Percentiles rank a stretch among this genome's conserved stretches.
Conservation (phyloP, 345 rosid species). For the Clarkia xantiana region DNA sequence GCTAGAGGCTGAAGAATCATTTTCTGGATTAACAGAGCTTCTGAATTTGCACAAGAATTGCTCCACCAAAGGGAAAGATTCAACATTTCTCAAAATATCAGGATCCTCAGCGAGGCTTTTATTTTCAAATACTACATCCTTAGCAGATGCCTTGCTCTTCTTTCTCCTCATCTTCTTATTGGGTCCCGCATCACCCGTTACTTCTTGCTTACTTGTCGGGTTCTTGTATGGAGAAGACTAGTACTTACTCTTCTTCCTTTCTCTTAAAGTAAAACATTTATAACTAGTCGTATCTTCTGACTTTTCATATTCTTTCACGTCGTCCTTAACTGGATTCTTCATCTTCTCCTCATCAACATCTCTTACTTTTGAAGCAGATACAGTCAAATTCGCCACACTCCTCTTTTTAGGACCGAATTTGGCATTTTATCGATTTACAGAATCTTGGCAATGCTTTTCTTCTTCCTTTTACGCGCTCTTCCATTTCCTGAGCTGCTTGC, state of each 20-base stretch:
- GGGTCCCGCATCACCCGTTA: no score
- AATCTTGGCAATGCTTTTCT: slow-evolving; percentile 83
- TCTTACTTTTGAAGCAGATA: neutral
- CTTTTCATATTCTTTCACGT: slow-evolving; percentile 17
- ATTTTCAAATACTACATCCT: slow-evolving; percentile 33
- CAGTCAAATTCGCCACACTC: slow-evolving; percentile 7
- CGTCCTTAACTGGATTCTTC: slow-evolving; percentile 14
- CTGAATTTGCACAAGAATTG: slow-evolving; percentile 49
- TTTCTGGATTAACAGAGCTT: slow-evolving; percentile 25
- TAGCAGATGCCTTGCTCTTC: slow-evolving; percentile 26
- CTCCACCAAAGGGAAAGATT: slow-evolving; percentile 24
- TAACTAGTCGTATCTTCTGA: slow-evolving; percentile 9
- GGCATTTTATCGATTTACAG: slow-evolving; percentile 16
- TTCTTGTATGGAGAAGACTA: slow-evolving; percentile 62
- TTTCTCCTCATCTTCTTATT: slow-evolving; percentile 12
- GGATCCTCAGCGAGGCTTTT: slow-evolving; percentile 40
- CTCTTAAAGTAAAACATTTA: slow-evolving; percentile 28
- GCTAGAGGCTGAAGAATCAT: slow-evolving; percentile 22
- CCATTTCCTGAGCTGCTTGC: slow-evolving; percentile 22
- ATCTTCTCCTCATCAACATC: slow-evolving; percentile 7
- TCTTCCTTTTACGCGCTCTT: slow-evolving; percentile 41
- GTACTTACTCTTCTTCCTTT: slow-evolving; percentile 85
- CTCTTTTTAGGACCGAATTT: slow-evolving; percentile 17
- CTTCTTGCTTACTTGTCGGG: slow-evolving; percentile 16
- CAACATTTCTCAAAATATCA: slow-evolving; percentile 11